Base-by-base conservation (phyloP, 1,284 basidiomycete species). In the Hymenochaete sp. region DNA sequence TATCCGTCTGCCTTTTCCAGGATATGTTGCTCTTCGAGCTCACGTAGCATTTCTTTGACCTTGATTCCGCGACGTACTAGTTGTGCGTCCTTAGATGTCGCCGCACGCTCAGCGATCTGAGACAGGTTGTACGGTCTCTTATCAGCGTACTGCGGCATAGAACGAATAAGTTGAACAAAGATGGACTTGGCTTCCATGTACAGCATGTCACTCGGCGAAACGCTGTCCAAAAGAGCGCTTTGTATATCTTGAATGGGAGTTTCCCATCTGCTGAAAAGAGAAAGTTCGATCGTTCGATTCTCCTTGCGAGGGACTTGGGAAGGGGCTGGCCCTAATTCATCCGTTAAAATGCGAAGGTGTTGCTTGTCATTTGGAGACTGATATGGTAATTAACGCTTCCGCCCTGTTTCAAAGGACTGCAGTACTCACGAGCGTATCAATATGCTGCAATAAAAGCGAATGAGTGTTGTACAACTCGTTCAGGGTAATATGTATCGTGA, bases 151-250 rank as follows among this genome's bases (percentile, higher is more conserved):
- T 84, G 76, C 0, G 95, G 95, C 52, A 98, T 80, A 21, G 93
- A 97, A 54, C 96, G 92, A 45, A 99, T 80, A 38, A 98, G 79
- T 62, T 97, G 92, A 29, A 98, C 96, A 60, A 99, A 95, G 60
- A 98, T 97, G 16, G 95, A 97, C 70, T 99, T 99, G 52, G 96
- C 89, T 64, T 99, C 96, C 92, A 98, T 98, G 70, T 98, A 99
- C 18, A 98, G 77, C 77, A 99, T 95, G 66, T 99, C 96, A 60
- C 88, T 92, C 47, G 93, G 92, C 18, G 96, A 98, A 31, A 99
- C 86, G 33, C 92, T 91, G 66, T 93, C 93, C 82, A 98, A 95
- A 53, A 99, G 77, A 1, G 95, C 91, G 16, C 85, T 92, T 48
- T 95, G 91, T 40, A 98, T 82, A 59, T 98, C 96, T 58, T 98